Evolutionary conservation across 148 eudicot species (phyloP).

Genomic region (Chenopodium suecicum): DNA sequence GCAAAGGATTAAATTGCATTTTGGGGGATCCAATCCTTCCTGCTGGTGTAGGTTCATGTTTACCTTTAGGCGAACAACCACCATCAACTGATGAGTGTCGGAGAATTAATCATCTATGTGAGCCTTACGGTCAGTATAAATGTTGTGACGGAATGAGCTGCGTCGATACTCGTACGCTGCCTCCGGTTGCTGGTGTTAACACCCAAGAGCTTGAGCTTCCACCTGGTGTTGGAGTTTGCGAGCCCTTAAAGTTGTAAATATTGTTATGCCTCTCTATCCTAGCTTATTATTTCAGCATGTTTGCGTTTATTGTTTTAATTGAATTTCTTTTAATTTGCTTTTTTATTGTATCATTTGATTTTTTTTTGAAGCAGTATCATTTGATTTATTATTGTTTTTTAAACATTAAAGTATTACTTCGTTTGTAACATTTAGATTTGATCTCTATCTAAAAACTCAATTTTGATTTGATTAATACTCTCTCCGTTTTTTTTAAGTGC

Average conservation of each 20-base stretch:
- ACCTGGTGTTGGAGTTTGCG: not conserved
- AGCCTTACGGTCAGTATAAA: not conserved
- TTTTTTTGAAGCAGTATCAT: no score
- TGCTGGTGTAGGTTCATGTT: not conserved
- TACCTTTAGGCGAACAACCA: not conserved
- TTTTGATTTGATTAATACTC: no score
- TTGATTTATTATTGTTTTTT: no score
- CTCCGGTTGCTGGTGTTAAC: not conserved
- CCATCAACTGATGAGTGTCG: not conserved
- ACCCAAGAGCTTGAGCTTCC: not conserved
- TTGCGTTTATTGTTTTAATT: not conserved
- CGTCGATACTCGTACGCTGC: not conserved
- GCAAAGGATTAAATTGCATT: constrained; percentile 2
- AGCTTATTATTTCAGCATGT: not conserved
- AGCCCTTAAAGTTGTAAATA: not conserved
- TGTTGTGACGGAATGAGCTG: not conserved
- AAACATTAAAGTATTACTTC: no score
- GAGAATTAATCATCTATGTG: not conserved
- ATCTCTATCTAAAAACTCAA: no score
- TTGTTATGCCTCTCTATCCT: no score
- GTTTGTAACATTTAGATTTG: no score
- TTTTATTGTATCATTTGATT: no score
- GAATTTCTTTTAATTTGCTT: no score
- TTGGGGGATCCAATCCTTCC: not conserved
- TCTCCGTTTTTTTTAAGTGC: no score